A percentile compares a stretch with the other conserved stretches of the same genome.
Conservation (phyloP, 176 grass and related monocot genomes). For the Calamus simplicifolius region DNA sequence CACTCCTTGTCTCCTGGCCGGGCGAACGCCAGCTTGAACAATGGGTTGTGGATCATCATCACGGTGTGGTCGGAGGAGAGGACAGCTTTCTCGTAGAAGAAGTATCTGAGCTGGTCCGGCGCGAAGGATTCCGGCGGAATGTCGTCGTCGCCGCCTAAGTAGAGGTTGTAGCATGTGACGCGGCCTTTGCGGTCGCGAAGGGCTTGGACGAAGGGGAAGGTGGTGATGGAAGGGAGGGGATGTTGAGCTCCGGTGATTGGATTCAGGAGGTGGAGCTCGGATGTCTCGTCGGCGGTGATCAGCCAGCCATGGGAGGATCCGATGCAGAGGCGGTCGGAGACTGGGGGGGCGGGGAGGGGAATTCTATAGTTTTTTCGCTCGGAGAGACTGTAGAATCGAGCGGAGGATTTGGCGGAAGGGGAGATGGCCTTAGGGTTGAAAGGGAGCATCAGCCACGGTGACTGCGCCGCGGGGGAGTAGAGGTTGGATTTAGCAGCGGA, state of each 20-base stretch:
- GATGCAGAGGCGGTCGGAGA: slow-evolving; percentile 17
- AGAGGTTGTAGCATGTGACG: slow-evolving; percentile 16
- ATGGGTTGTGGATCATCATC: slow-evolving; percentile 42
- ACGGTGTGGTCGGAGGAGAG: slow-evolving; percentile 34
- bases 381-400: slow-evolving; percentile 37
- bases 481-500: not conserved
- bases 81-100: slow-evolving; percentile 48
- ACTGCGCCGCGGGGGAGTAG: not conserved
- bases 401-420: not conserved
- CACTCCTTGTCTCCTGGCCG: slow-evolving; percentile 24
- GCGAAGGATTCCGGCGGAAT: slow-evolving; percentile 18
- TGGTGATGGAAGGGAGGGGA: slow-evolving; percentile 24
- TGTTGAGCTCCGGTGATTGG: slow-evolving; percentile 30
- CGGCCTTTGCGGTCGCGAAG: not conserved
- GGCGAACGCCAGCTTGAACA: slow-evolving; percentile 32
- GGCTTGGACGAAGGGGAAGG: slow-evolving; percentile 29
- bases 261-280: slow-evolving; percentile 41
- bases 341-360: slow-evolving; percentile 22
- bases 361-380: slow-evolving; percentile 28
- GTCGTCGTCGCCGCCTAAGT: not conserved
- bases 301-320: slow-evolving; percentile 48
- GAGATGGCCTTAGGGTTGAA: not conserved
- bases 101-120: slow-evolving; percentile 30
- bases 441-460: slow-evolving; percentile 58
- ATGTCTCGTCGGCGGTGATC: slow-evolving; percentile 25